Base-by-base conservation (phyloP, 495 filamentous ascomycete genomes). In the Penicillium flavigenum region DNA sequence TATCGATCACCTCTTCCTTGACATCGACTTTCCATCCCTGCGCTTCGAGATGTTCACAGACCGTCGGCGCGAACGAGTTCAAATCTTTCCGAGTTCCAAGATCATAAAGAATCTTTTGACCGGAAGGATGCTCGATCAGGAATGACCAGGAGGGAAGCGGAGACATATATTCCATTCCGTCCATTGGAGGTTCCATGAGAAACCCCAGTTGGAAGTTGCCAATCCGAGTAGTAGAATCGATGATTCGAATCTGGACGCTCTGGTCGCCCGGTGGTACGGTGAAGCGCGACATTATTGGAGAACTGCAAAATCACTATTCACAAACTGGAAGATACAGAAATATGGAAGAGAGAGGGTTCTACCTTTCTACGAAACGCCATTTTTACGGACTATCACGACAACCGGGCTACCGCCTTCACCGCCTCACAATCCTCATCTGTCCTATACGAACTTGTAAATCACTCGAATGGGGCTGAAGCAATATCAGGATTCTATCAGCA, bases 41-140 rank as follows among this genome's bases (percentile, higher is more conserved):
- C 29, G 29, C 10, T 11, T 31, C 2, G 59, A 46, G 11, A 84
- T 57, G 1, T 47, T 38, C 0, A 81, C 38, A 0, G 48, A n/a
- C 0, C 3, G 10, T 11, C 8, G 81, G 73, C 0, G 77, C 62
- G 46, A 74, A 67, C 16, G 77, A 80, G 49, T 66, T 52, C 63
- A 63, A 76, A 61, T 85, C 80, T 57, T 83, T 81, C 20, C 76
- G 74, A 5, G 82, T 65, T 24, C 83, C 85, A 2, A 86, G 76
- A 62, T 87, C 85, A 59, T 84, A 87, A 10, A 88, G 60, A 5
- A 85, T 29, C 7, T 76, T 73, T 14, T 72, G 68, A 24, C 71
- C 70, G 0, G 74, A 71, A 0, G 74, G 71, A 57, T 85, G 77
- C 49, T 80, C 70, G 55, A 87, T 75, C 0, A 87, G 68, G 63